Evolutionary conservation across 306 rosid genomes (phyloP).

Genomic region (Trichosanthes cucumerina): DNA sequence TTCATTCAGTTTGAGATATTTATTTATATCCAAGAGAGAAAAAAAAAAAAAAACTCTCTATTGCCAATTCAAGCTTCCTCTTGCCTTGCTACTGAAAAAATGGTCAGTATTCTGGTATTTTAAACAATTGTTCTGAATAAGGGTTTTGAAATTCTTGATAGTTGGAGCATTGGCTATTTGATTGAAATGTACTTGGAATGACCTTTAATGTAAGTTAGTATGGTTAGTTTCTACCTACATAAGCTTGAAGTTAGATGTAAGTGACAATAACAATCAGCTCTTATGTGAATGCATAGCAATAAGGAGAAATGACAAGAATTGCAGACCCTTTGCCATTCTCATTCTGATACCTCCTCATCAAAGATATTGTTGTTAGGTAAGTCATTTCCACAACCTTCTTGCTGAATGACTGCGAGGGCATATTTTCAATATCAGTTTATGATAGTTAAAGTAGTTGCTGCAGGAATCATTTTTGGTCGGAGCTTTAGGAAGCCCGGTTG

Average conservation of each 20-base stretch:
- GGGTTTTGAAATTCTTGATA: neutral
- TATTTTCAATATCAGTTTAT: neutral
- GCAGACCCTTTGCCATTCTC: too few species aligned
- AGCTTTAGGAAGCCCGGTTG: too few species aligned
- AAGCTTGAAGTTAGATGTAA: neutral
- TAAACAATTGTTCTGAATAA: neutral
- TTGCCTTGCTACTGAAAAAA: too few species aligned
- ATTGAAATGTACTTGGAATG: neutral
- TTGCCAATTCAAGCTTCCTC: too few species aligned
- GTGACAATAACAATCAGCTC: too few species aligned
- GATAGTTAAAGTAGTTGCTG: too few species aligned
- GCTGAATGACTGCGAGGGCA: neutral
- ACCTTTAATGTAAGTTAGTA: neutral
- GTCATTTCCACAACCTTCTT: neutral
- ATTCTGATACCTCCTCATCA: too few species aligned
- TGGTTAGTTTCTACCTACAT: neutral
- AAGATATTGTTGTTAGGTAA: too few species aligned
- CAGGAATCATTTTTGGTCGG: too few species aligned
- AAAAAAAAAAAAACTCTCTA: too few species aligned
- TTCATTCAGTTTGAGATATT: neutral
- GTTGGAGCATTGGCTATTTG: neutral
- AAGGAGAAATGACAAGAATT: too few species aligned
- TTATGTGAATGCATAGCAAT: too few species aligned
- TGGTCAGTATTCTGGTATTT: neutral
- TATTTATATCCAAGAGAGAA: neutral